These are phyloP conservation scores for Austroboletus eburneus DNA, from an alignment of 768 basidiomycete species.

Conservation along the genomic window DNA sequence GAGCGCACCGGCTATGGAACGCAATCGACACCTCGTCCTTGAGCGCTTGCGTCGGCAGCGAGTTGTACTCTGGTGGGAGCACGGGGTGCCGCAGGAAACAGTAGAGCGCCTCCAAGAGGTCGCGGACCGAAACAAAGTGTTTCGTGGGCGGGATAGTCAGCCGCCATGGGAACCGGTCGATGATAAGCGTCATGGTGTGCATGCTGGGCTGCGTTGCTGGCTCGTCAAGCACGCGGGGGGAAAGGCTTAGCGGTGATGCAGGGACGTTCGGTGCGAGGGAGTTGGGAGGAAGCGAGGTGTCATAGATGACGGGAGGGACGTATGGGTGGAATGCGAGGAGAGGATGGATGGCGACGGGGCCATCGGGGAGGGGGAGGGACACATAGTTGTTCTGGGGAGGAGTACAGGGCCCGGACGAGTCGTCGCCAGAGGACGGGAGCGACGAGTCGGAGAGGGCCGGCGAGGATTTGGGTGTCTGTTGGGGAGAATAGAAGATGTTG, in stretches of 20 bases:
- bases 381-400: slow-evolving; percentile 25
- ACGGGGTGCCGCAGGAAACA: slow-evolving; percentile 39
- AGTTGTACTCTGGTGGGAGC: slow-evolving; percentile 37
- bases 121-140: slow-evolving; percentile 38
- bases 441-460: slow-evolving; percentile 28
- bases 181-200: slow-evolving; percentile 28
- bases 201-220: slow-evolving; percentile 31
- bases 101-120: slow-evolving; percentile 48
- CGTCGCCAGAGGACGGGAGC: slow-evolving; percentile 27
- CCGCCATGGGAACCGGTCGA: slow-evolving; percentile 32
- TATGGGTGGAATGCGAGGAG: slow-evolving; percentile 28
- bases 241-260: slow-evolving; percentile 24
- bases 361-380: slow-evolving; percentile 19
- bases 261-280: slow-evolving; percentile 21
- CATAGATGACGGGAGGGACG: slow-evolving; percentile 19
- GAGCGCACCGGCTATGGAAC: slow-evolving; percentile 39
- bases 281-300: slow-evolving; percentile 16
- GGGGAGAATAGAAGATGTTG: slow-evolving; percentile 32
- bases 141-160: slow-evolving; percentile 28
- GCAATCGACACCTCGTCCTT: slow-evolving; percentile 38
- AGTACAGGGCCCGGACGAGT: slow-evolving; percentile 27
- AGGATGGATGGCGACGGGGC: slow-evolving; percentile 30
- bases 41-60: slow-evolving; percentile 30
- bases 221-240: slow-evolving; percentile 20
- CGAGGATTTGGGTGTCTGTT: slow-evolving; percentile 21